Evolutionary conservation across 2,329 filamentous ascomycete species (phyloP).

Genomic region (Aspergillus novoparasiticus): DNA sequence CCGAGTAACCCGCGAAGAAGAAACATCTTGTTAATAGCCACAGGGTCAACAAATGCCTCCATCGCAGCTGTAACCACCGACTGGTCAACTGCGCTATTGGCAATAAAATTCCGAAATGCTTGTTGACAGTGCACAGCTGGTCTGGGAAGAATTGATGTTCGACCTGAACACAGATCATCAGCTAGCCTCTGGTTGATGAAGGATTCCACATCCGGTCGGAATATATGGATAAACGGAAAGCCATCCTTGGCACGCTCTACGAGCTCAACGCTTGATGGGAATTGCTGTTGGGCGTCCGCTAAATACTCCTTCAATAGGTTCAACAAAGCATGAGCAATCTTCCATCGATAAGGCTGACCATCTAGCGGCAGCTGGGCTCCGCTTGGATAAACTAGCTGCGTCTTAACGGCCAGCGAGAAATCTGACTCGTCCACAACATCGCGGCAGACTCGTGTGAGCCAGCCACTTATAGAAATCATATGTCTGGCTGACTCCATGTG

Average conservation of each 20-base stretch:
- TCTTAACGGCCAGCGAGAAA: constrained; percentile 56
- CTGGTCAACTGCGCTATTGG: constrained; percentile 15
- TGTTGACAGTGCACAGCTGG: constrained; percentile 14
- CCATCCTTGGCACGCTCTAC: constrained; percentile 39
- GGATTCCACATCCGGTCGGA: constrained; percentile 52
- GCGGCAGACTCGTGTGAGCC: constrained; percentile 53
- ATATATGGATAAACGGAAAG: constrained; percentile 61
- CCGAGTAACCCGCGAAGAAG: constrained; percentile 66
- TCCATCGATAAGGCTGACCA: constrained; percentile 58
- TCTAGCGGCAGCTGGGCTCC: constrained; percentile 55
- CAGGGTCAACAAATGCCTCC: constrained; percentile 31
- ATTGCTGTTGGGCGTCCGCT: constrained; percentile 38
- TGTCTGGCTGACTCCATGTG: constrained; percentile 42
- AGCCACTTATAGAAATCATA: constrained; percentile 57
- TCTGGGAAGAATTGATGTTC: constrained; percentile 31
- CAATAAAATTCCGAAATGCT: constrained; percentile 38
- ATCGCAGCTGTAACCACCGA: constrained; percentile 17
- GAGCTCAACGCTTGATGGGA: constrained; percentile 55
- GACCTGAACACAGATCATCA: constrained; percentile 42
- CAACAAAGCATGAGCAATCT: constrained; percentile 46
- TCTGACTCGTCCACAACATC: constrained; percentile 70
- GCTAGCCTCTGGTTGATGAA: constrained; percentile 46
- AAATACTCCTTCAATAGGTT: constrained; percentile 42
- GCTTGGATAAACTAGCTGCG: constrained; percentile 61
- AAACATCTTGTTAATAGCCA: constrained; percentile 44